A percentile compares a stretch with the other conserved stretches of the same genome.
Conservation (phyloP, 1,284 basidiomycete species). For the Hemileia vastatrix region DNA sequence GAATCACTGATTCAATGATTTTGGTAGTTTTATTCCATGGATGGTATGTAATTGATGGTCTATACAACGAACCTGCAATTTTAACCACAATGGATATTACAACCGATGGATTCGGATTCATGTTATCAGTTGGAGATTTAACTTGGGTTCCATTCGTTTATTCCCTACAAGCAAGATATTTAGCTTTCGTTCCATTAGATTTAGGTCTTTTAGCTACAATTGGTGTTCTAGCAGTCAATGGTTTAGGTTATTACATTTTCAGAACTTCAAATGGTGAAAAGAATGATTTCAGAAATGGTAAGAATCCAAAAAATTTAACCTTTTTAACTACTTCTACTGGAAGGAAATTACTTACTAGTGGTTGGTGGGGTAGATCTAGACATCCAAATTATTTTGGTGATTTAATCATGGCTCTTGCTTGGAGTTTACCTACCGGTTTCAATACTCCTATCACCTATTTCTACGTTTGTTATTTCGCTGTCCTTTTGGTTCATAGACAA, state of each 20-base stretch:
- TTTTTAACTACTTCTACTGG: constrained; percentile 77
- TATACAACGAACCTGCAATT: constrained; percentile 77
- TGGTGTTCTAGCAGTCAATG: constrained; percentile 60
- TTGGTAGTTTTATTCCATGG: constrained; percentile 76
- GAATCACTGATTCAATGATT: constrained; percentile 81
- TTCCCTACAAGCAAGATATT: constrained; percentile 82
- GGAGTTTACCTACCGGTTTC: constrained; percentile 89
- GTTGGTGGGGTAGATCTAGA: constrained; percentile 91
- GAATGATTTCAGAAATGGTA: constrained; percentile 85
- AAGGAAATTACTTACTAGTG: constrained; percentile 78
- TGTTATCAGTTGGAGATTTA: constrained; percentile 88
- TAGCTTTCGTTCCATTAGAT: constrained; percentile 74
- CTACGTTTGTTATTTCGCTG: constrained; percentile 73
- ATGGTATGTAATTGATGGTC: constrained; percentile 75
- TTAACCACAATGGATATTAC: constrained; percentile 97
- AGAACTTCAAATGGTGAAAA: constrained; percentile 81
- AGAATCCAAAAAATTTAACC: constrained; percentile 80
- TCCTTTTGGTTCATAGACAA: constrained; percentile 84
- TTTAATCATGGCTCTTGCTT: constrained; percentile 76
- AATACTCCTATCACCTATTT: constrained; percentile 89
- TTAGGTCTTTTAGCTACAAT: constrained; percentile 58
- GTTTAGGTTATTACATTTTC: constrained; percentile 84
- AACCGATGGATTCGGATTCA: constrained; percentile 95
- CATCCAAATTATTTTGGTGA: constrained; percentile 73
- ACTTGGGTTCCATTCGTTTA: constrained; percentile 93